A percentile compares a stretch with the other conserved stretches of the same genome.
These are phyloP conservation scores for Entomortierella chlamydospora DNA, from an alignment of 192 early-diverging fungal species.

Conservation along the genomic window DNA sequence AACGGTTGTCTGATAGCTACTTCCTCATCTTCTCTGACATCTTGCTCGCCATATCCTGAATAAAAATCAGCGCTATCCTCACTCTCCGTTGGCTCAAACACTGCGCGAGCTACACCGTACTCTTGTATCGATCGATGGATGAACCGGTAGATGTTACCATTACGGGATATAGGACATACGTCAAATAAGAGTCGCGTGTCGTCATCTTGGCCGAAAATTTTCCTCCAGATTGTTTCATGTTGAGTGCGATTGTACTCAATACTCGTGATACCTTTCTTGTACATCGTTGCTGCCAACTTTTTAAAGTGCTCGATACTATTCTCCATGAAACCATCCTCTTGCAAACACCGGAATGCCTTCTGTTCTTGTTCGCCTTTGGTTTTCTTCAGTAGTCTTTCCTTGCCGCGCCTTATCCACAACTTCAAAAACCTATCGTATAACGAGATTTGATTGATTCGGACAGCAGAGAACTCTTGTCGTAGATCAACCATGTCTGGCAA, in stretches of 20 bases:
- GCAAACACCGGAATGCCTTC: too few species aligned
- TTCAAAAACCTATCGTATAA: slow-evolving; percentile 23
- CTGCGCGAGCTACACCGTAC: slow-evolving; percentile 8
- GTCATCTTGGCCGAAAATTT: background rate
- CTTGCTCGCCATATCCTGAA: background rate
- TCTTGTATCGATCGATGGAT: slow-evolving; percentile 17
- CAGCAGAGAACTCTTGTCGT: background rate
- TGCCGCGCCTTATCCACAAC: background rate
- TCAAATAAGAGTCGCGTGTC: background rate
- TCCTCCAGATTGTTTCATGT: background rate
- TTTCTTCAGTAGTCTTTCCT: too few species aligned
- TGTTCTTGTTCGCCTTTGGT: too few species aligned
- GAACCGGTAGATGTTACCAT: slow-evolving; percentile 9
- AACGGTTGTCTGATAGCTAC: background rate
- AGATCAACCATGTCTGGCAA: slow-evolving; percentile 1
- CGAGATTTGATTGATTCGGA: background rate
- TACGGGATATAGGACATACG: slow-evolving; percentile 5
- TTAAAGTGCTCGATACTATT: slow-evolving; percentile 27
- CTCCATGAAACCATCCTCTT: slow-evolving; percentile 23
- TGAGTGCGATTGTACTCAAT: background rate
- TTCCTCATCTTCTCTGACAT: background rate
- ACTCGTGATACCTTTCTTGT: slow-evolving; percentile 26
- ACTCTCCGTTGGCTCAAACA: slow-evolving; percentile 19
- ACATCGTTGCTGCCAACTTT: slow-evolving; percentile 15
- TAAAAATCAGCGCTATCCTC: background rate